A percentile compares a stretch with the other conserved stretches of the same genome.
Conservation (phyloP, 1,139 yeast species). For the Meyerozyma sp. region DNA sequence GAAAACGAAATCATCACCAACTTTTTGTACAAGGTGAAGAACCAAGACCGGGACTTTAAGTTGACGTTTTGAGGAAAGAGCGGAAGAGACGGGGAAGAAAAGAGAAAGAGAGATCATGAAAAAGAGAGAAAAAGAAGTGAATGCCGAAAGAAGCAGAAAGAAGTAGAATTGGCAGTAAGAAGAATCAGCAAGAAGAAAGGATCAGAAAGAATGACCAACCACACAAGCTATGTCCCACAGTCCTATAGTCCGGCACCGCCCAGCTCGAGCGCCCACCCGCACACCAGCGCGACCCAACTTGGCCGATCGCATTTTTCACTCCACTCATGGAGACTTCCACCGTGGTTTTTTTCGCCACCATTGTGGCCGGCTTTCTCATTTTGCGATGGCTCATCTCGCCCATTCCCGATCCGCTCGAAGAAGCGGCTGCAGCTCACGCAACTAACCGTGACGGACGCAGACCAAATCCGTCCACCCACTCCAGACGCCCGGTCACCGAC, state of each 20-base stretch:
- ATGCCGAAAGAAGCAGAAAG: too few relatives aligned
- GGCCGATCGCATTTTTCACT: too few relatives aligned
- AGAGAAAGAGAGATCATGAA: too few relatives aligned
- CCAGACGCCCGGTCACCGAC: conserved; percentile 52
- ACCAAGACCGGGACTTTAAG: conserved; percentile 51
- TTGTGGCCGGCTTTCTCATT: conserved; percentile 49
- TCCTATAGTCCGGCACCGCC: too few relatives aligned
- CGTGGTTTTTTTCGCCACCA: conserved; percentile 41
- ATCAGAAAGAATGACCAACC: too few relatives aligned
- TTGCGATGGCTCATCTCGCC: conserved; percentile 59
- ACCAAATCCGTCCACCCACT: conserved; percentile 2
- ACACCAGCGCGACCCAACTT: neutral
- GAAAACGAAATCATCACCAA: conserved; percentile 78
- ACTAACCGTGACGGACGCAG: conserved; percentile 6
- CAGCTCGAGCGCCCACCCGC: too few relatives aligned
- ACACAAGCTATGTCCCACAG: too few relatives aligned
- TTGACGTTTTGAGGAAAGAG: conserved; percentile 19
- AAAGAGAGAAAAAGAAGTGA: too few relatives aligned
- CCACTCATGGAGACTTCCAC: conserved; percentile 49
- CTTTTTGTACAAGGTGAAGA: conserved; percentile 69
- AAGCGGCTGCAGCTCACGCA: conserved; percentile 10
- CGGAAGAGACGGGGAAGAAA: too few relatives aligned
- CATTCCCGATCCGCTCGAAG: conserved; percentile 29
- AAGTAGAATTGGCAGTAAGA: too few relatives aligned
- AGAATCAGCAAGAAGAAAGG: too few relatives aligned